phyloP scores from a whole-genome alignment of 2,329 filamentous ascomycete species.

The Fusarium sp. region DNA sequence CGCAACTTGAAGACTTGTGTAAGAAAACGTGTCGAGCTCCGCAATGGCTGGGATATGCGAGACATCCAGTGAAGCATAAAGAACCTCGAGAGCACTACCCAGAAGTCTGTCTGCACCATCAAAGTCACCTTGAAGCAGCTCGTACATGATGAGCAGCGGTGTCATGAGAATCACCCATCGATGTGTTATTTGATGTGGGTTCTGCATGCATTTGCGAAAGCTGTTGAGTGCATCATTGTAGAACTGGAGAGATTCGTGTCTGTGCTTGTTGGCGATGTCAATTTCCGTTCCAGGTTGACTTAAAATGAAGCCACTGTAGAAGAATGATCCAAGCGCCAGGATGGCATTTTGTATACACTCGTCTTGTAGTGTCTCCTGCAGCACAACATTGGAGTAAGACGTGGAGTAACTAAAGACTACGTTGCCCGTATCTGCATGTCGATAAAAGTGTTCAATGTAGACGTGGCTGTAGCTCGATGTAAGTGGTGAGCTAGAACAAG shows the following conservation, averaged over 20 bases:
- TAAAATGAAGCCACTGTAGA: neutral
- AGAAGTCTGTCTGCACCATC: neutral
- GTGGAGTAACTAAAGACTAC: neutral
- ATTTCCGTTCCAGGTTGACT: neutral
- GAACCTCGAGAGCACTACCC: neutral
- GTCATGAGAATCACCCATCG: neutral
- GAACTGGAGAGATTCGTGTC: neutral
- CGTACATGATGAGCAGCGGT: neutral
- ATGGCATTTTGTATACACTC: neutral
- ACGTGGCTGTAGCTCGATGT: too few relatives aligned
- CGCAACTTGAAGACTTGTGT: neutral
- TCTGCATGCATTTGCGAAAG: neutral
- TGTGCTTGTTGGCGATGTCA: neutral
- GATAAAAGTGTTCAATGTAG: neutral
- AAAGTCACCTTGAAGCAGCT: neutral
- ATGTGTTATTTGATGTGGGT: fast-evolving
- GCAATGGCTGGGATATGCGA: neutral
- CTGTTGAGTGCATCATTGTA: neutral
- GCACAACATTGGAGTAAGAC: neutral
- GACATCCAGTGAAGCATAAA: neutral
- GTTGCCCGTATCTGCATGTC: neutral
- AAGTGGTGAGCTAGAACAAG: too few relatives aligned
- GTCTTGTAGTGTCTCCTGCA: neutral
- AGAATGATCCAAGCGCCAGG: neutral
- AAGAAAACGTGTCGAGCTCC: neutral